phyloP scores from a whole-genome alignment of 2,329 filamentous ascomycete genomes.

The Albophoma yamanashiensis region DNA sequence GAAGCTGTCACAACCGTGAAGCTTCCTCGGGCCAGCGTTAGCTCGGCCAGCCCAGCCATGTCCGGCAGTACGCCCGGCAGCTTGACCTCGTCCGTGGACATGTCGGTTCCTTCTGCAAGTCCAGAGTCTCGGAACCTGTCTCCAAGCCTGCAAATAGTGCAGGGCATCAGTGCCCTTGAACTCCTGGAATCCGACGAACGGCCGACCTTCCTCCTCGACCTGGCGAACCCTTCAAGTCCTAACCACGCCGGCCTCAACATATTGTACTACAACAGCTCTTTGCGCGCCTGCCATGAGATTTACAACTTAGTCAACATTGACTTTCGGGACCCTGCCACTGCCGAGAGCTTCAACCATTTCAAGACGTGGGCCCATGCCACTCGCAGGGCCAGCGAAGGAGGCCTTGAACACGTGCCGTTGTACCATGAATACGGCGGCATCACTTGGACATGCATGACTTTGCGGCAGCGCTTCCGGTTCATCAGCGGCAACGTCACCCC shows the following conservation, averaged over 20 bases:
- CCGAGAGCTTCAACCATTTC: slow-evolving; percentile 48
- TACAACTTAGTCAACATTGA: slow-evolving; percentile 46
- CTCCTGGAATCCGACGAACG: slow-evolving; percentile 66
- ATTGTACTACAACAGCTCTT: slow-evolving; percentile 57
- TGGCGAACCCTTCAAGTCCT: slow-evolving; percentile 46
- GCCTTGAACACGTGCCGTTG: slow-evolving; percentile 39
- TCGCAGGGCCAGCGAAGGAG: slow-evolving; percentile 39
- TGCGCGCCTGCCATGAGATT: slow-evolving; percentile 46
- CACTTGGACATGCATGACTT: slow-evolving; percentile 59
- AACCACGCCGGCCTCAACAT: slow-evolving; percentile 45
- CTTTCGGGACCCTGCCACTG: slow-evolving; percentile 27
- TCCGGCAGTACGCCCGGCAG: slow-evolving; percentile 42
- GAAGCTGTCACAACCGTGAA: slow-evolving; percentile 42
- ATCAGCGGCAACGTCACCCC: slow-evolving; percentile 44
- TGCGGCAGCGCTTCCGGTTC: slow-evolving; percentile 58
- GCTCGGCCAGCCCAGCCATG: slow-evolving; percentile 32
- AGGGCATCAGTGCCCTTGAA: slow-evolving; percentile 57
- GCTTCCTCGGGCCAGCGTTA: slow-evolving; percentile 42
- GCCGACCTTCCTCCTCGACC: slow-evolving; percentile 66
- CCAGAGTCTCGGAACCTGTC: slow-evolving; percentile 37
- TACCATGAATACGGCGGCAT: slow-evolving; percentile 53
- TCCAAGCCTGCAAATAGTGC: slow-evolving; percentile 44
- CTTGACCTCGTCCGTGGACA: slow-evolving; percentile 41
- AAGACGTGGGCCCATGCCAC: slow-evolving; percentile 53
- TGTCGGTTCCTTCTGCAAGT: slow-evolving; percentile 38